phyloP scores from a whole-genome alignment of 1,139 yeast genomes.

The Debaryomyces psychrophilus region DNA sequence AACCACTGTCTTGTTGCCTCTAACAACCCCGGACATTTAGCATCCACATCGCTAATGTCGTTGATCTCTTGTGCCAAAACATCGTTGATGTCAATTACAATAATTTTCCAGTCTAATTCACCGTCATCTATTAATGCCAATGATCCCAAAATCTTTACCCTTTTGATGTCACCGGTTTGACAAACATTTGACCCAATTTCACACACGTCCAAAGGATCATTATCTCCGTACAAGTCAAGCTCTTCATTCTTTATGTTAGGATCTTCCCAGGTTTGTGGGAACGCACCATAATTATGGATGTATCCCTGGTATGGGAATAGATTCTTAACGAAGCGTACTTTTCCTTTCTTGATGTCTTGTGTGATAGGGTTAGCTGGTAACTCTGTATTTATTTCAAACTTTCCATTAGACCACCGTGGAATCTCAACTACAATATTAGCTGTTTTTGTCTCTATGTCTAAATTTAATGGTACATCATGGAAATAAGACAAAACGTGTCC shows the following conservation, averaged over 20 bases:
- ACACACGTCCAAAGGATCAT: slow-evolving; percentile 89
- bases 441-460: slow-evolving; percentile 64
- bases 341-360: slow-evolving; percentile 85
- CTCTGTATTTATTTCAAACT: slow-evolving; percentile 77
- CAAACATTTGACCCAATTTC: slow-evolving; percentile 80
- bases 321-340: slow-evolving; percentile 81
- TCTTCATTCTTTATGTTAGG: slow-evolving; percentile 67
- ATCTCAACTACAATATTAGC: slow-evolving; percentile 88
- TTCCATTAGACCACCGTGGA: slow-evolving; percentile 91
- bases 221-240: slow-evolving; percentile 78
- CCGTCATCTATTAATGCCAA: slow-evolving; percentile 91
- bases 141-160: slow-evolving; percentile 83
- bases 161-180: slow-evolving; percentile 74
- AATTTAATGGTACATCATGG: slow-evolving; percentile 75
- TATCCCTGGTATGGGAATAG: slow-evolving; percentile 91
- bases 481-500: slow-evolving; percentile 74
- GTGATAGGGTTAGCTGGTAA: slow-evolving; percentile 74
- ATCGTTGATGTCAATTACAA: slow-evolving; percentile 74
- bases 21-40: slow-evolving; percentile 76
- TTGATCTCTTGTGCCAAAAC: slow-evolving; percentile 72
- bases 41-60: slow-evolving; percentile 76
- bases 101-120: slow-evolving; percentile 91
- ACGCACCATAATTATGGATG: slow-evolving; percentile 95
- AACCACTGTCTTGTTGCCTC: slow-evolving; percentile 90
- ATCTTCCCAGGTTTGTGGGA: slow-evolving; percentile 98